Percentiles rank a stretch among this genome's conserved stretches.
phyloP scores from a whole-genome alignment of 345 rosid species.

The Lepidium africanum region DNA sequence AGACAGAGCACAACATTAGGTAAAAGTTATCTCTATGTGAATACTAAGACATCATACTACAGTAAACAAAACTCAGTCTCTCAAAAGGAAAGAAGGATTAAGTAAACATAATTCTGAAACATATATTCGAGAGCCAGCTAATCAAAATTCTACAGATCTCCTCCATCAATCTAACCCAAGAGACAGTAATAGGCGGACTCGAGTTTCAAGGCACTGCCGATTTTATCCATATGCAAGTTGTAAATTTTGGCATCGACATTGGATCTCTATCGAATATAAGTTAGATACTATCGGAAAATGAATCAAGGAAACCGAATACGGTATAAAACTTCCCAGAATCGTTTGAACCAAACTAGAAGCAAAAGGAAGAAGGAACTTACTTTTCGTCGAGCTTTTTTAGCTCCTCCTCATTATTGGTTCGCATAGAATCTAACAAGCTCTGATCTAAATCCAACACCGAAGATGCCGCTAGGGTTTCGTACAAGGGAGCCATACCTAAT shows the following conservation, averaged over 20 bases:
- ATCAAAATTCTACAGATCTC: background rate
- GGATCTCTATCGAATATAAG: background rate
- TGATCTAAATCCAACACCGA: constrained; percentile 66
- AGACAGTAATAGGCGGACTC: background rate
- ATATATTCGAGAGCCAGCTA: background rate
- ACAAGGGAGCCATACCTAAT: constrained; percentile 80
- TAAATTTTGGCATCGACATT: background rate
- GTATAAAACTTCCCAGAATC: background rate
- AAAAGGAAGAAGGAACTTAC: constrained; percentile 37
- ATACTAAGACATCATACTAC: background rate
- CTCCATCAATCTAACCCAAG: background rate
- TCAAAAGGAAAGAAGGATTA: background rate
- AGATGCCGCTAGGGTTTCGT: constrained; percentile 67
- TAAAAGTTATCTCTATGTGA: background rate
- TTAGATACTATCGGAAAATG: background rate
- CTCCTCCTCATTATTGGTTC: constrained; percentile 59
- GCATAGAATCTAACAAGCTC: constrained; percentile 61
- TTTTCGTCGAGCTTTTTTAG: constrained; percentile 85
- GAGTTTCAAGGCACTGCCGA: background rate
- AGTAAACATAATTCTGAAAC: background rate
- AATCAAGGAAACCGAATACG: background rate
- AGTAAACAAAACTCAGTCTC: background rate
- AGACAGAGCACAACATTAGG: background rate
- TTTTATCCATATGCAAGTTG: background rate
- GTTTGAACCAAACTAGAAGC: background rate